Evolutionary conservation across 2,329 filamentous ascomycete genomes (phyloP), one percentile per base, ranked within the genome.

Genomic region (Aspergillus tamarii): DNA sequence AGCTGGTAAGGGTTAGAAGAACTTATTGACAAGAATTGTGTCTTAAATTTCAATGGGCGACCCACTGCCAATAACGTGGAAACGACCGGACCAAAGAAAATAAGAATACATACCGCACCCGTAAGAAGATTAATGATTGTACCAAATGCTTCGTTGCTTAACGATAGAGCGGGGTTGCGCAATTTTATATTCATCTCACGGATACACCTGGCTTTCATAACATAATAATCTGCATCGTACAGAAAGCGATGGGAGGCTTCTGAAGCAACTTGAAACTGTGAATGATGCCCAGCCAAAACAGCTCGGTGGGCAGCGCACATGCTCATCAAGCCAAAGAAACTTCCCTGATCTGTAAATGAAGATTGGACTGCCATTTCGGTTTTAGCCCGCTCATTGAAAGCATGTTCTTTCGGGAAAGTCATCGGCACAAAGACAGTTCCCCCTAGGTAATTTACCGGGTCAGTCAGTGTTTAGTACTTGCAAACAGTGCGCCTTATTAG

Each of bases 221-320:
- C 66, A 67, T 75, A 78, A 50, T 78, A 78, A 45, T 79, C 76
- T n/a, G 71, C 66, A 45, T 80, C 76, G 30, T 69, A 66, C 23
- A 73, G 66, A 23, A 73, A 65, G 12, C 64, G 66, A 30, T 68
- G 61, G 28, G 70, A 62, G 46, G 64, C 59, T 39, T 57, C 57
- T 21, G 64, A 58, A 4, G 65, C 67, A 11, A 67, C 63, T n/a
- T 68, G 66, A 3, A 70, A 59, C 61, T 72, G 72, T 45, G 65
- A 63, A 57, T 72, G 70, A 48, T 69, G 64, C 21, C 71, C 70
- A 23, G 71, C 66, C 16, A 78, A 61, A 23, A 76, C 69, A 16
- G 78, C 77, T 65, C 73, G 71, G 65, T 80, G 78, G 32, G 78
- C 78, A 50, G 78, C 78, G 32, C 73, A 73, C 61, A 78, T 76